A percentile compares a stretch with the other conserved stretches of the same genome.
phyloP scores from a whole-genome alignment of 2,329 filamentous ascomycete species.

The Endoconidiophora polonica region DNA sequence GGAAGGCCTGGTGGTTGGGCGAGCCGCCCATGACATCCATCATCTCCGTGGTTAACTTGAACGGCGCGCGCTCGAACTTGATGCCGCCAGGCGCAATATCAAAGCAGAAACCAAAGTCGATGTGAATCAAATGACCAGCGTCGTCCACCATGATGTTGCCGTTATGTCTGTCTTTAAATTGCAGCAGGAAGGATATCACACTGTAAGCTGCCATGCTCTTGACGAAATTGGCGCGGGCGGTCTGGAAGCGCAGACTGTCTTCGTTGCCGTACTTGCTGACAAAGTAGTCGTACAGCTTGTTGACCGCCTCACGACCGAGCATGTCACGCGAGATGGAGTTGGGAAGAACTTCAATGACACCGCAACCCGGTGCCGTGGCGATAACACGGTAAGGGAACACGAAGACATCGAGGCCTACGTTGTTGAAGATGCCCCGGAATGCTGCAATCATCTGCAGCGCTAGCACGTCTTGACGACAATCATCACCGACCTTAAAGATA shows the following conservation, averaged over 20 bases:
- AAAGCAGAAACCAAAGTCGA: slow-evolving; percentile 99
- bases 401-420: slow-evolving; percentile 85
- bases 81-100: slow-evolving; percentile 95
- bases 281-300: slow-evolving; percentile 97
- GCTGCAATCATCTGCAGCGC: slow-evolving; percentile 95
- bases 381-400: slow-evolving; percentile 96
- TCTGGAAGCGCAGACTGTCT: slow-evolving; percentile 85
- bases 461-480: slow-evolving; percentile 92
- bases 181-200: slow-evolving; percentile 86
- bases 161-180: slow-evolving; percentile 99
- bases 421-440: slow-evolving; percentile 93
- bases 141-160: slow-evolving; percentile 99
- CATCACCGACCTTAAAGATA: slow-evolving; percentile 99
- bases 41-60: slow-evolving; percentile 97
- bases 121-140: slow-evolving; percentile 90
- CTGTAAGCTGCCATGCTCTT: slow-evolving; percentile 99
- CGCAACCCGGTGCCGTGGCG: slow-evolving; percentile 89
- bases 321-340: slow-evolving; percentile 98
- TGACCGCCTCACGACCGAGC: slow-evolving; percentile 94
- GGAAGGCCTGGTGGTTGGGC: slow-evolving; percentile 71
- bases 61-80: slow-evolving; percentile 92
- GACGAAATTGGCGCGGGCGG: slow-evolving; percentile 91
- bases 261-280: slow-evolving; percentile 94
- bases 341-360: slow-evolving; percentile 93
- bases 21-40: slow-evolving; percentile 94